These are phyloP conservation scores for Hortaea werneckii DNA, from an alignment of 2,329 filamentous ascomycete genomes.

Conservation along the genomic window DNA sequence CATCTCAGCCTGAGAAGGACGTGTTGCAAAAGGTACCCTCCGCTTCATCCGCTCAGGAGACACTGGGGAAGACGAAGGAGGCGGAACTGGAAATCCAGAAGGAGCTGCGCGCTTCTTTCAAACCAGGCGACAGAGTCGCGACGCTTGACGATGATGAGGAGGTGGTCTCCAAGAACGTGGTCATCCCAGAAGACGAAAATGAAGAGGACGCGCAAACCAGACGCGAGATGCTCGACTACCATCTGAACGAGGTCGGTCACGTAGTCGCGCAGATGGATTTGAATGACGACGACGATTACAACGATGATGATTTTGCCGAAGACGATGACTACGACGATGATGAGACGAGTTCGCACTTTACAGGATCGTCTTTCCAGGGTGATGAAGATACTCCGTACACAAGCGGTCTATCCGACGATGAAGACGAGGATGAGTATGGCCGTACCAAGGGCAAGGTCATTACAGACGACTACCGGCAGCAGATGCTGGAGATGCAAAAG, in stretches of 20 bases:
- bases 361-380: slow-evolving; percentile 7
- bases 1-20: neutral
- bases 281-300: slow-evolving; percentile 48
- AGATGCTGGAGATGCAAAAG: slow-evolving; percentile 79
- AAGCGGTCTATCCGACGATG: slow-evolving; percentile 36
- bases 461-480: slow-evolving; percentile 62
- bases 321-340: slow-evolving; percentile 43
- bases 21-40: neutral
- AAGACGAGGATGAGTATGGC: slow-evolving; percentile 68
- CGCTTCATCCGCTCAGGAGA: neutral
- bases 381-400: slow-evolving; percentile 32
- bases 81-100: slow-evolving; percentile 14
- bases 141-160: slow-evolving; percentile 36
- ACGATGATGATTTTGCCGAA: slow-evolving; percentile 39
- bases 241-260: slow-evolving; percentile 75
- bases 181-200: slow-evolving; percentile 65
- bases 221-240: slow-evolving; percentile 83
- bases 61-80: neutral
- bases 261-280: slow-evolving; percentile 87
- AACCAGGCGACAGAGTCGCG: slow-evolving; percentile 30
- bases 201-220: slow-evolving; percentile 71
- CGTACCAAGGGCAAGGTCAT: slow-evolving; percentile 58
- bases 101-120: slow-evolving; percentile 20
- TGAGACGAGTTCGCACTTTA: slow-evolving; percentile 11
- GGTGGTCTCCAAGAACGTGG: slow-evolving; percentile 32